Percentiles rank a stretch among this genome's conserved stretches.
phyloP scores from a whole-genome alignment of 2,329 filamentous ascomycete species.

The Penicillium hesseltinei region DNA sequence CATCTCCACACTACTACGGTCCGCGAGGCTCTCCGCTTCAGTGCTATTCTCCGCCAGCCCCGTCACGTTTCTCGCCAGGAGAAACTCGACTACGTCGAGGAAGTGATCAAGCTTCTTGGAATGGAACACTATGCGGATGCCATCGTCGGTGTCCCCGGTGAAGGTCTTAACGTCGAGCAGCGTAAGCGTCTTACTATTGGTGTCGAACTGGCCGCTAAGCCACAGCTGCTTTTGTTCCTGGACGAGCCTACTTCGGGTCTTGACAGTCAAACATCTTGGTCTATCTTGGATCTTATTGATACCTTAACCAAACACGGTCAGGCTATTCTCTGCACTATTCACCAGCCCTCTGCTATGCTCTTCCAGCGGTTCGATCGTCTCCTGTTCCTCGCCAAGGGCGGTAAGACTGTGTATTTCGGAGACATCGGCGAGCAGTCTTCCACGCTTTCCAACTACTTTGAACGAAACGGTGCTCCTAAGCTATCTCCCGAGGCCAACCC shows the following conservation, averaged over 20 bases:
- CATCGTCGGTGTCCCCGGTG: slow-evolving; percentile 83
- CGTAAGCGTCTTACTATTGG: slow-evolving; percentile 82
- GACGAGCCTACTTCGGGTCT: slow-evolving; percentile 95
- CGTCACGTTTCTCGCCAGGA: slow-evolving; percentile 68
- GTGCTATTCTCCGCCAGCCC: slow-evolving; percentile 80
- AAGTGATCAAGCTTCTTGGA: slow-evolving; percentile 85
- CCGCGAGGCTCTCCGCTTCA: slow-evolving; percentile 83
- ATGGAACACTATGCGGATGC: slow-evolving; percentile 91
- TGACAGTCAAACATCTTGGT: slow-evolving; percentile 90
- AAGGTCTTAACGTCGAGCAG: slow-evolving; percentile 66
- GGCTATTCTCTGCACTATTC: slow-evolving; percentile 94
- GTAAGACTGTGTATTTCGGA: slow-evolving; percentile 68
- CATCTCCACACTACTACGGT: slow-evolving; percentile 83
- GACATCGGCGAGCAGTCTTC: slow-evolving; percentile 61
- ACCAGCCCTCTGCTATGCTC: slow-evolving; percentile 93
- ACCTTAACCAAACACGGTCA: slow-evolving; percentile 87
- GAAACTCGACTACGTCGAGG: slow-evolving; percentile 82
- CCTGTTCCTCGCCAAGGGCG: slow-evolving; percentile 63
- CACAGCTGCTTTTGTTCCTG: slow-evolving; percentile 82
- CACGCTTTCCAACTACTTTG: slow-evolving; percentile 63
- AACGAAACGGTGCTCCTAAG: slow-evolving; percentile 59
- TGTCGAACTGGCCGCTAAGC: slow-evolving; percentile 93
- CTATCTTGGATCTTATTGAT: slow-evolving; percentile 81
- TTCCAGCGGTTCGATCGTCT: slow-evolving; percentile 79
- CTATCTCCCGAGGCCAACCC: slow-evolving; percentile 66